Base-by-base conservation (phyloP, 441 rosid genomes). In the Cnidoscolus chayamansa region DNA sequence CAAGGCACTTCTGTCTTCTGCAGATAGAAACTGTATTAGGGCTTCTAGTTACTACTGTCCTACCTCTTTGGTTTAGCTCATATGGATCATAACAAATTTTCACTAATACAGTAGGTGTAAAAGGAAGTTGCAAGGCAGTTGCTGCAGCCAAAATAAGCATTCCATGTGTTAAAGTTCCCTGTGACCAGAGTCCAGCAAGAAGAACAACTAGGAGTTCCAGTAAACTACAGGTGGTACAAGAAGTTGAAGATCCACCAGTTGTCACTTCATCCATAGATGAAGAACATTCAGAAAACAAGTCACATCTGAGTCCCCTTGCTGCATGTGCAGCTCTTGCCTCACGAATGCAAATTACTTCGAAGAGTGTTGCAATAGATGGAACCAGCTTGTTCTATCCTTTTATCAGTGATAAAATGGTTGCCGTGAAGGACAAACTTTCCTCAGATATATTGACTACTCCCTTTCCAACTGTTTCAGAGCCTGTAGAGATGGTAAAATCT, bases 281-380 rank as follows among this genome's bases (percentile, higher is more conserved):
- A 49, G 69, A 50, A 65, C n/a, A 10, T 49, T 13, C 57, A 45
- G 55, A 65, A 65, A 65, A 12, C 37, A 49, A 40, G 43, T 65
- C 51, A 15, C 13, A 7, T 48, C 69, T 65, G 19, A 65, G 43
- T 30, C 69, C 69, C 25, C 69, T 65, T 4, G 56, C 56, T 49
- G 56, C 56, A 13, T 47, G 68, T 47, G 68, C 68, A 13, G 68
- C 68, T 64, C 16, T 64, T 19, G 68, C 68, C 10, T 47, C 68
- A 19, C 68, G 55, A 64, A 20, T 45, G 25, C 68, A 64, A 20
- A 25, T 64, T 64, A 47, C 50, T 47, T 11, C 68, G 31, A 20
- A 47, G 35, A 16, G 7, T 64, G 51, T 64, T 7, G 45, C 55
- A 9, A 19, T 64, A 40, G 35, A 49, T 64, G 55, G 51, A 47